Base-by-base conservation (phyloP, 2,329 filamentous ascomycete genomes). In the Dactylellina sp. region DNA sequence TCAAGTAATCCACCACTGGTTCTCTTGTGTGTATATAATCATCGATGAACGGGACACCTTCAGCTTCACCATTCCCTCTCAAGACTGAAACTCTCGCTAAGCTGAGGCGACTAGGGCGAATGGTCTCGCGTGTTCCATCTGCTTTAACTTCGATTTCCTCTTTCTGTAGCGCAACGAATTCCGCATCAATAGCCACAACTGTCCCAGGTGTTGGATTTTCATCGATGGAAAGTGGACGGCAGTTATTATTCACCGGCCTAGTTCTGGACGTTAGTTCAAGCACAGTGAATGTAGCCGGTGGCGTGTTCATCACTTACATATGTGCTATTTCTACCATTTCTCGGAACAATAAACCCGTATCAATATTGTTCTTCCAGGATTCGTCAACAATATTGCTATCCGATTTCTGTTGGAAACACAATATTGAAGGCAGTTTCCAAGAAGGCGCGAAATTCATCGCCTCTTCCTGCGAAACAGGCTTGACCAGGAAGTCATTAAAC, bases 121-220 rank as follows among this genome's bases (percentile, higher is more conserved):
- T 95, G 12, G 93, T 97, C 79, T 96, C 93, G 55, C 93, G 89
- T 42, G 92, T 91, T 20, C 95, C 95, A 76, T 97, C 93, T 1
- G 94, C 93, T 80, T 96, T 96, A 83, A 99, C 92, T 79, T 97
- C 92, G 60, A 97, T 96, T 80, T 98, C 94, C 50, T 95, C 92
- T 77, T 95, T 91, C 76, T 96, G 91, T 1, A 97, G 87, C 20
- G 93, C 89, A 6, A 99, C 96, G 77, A 99, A 99, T 81, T 99
- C 95, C 0, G 96, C 96, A 80, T 99, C 95, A 3, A 99, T 88
- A 0, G 93, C 95, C 47, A 97, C 87, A 9, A 95, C 89, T 1
- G 88, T 92, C 12, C 89, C 87, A 0, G 89, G 85, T 0, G 86
- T 85, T 0, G 91, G 92, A 5, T 84, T 85, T 81, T 97, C 93